Conservation (phyloP, 345 rosid species). For the Rhizophora mangle region DNA sequence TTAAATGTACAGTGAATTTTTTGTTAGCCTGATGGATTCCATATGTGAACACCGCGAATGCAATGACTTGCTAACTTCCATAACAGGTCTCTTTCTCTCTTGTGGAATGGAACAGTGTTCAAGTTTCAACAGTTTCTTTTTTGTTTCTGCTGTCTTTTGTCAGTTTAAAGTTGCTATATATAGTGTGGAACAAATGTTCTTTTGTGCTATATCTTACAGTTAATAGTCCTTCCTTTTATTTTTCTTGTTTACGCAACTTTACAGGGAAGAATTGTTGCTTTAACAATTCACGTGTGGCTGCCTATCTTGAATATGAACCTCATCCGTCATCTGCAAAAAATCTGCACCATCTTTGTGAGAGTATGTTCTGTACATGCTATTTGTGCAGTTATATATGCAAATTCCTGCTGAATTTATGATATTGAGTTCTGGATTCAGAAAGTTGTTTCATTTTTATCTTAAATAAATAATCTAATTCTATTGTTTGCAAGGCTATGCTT, state of each 20-base stretch:
- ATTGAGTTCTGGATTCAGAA: slow-evolving; percentile 6
- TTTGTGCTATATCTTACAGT: no score
- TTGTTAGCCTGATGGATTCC: slow-evolving; percentile 67
- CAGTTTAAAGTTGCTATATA: no score
- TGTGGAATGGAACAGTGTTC: not conserved
- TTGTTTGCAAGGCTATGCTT: no score
- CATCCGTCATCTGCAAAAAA: slow-evolving; percentile 89
- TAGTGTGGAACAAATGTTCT: no score
- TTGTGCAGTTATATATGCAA: slow-evolving; percentile 1
- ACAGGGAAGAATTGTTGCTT: slow-evolving; percentile 87
- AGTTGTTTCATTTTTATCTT: not conserved
- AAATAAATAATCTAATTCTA: not conserved
- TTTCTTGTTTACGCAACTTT: slow-evolving; percentile 11
- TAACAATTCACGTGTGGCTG: slow-evolving; percentile 58
- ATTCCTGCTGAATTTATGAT: not conserved
- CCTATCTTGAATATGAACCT: slow-evolving; percentile 77
- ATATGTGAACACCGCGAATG: slow-evolving; percentile 69
- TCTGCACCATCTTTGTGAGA: slow-evolving; percentile 86
- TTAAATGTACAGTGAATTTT: slow-evolving; percentile 43
- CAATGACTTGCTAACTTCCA: slow-evolving; percentile 63
- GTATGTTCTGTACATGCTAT: slow-evolving; percentile 36
- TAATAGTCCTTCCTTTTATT: no score
- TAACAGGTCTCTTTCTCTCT: slow-evolving; percentile 56
- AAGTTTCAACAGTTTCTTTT: no score
- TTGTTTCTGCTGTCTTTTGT: not conserved